Base-by-base conservation (phyloP, 371 early-diverging fungal species). In the Zancudomyces culisetae region DNA sequence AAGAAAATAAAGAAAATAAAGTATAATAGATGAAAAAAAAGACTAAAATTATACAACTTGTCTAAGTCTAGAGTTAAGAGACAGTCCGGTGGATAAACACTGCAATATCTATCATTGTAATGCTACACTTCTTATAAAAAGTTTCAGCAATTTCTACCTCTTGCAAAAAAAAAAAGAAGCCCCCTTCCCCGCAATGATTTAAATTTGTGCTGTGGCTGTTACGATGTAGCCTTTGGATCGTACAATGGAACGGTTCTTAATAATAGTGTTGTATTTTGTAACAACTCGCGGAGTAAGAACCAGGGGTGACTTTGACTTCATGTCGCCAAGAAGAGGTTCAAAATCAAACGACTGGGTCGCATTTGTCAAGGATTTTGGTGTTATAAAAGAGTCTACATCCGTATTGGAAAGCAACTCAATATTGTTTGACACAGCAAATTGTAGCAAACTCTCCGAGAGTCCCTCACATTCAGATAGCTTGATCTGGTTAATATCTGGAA, bases 401-500 rank as follows among this genome's bases (percentile, higher is more conserved):
- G 18, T 47, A n/a, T 47, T n/a, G 21, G 48, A 47, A 47, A 24
- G 27, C 21, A 47, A n/a, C 24, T 24, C 26, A 12, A 47, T 24
- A n/a, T 47, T 27, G 48, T 47, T 13, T 2, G n/a, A 3, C 8
- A 8, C 24, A 6, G 48, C 2, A n/a, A 47, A 47, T 3, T 21
- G 4, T 27, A 47, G 27, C 28, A 47, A 27, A 2, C n/a, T n/a
- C 18, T 47, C 48, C 12, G 27, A 27, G 18, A 20, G 6, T 3
- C 3, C 6, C 2, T n/a, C 8, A n/a, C 24, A 20, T 3, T 13
- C 13, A 22, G 48, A 28, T 3, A 27, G 18, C 13, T 27, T 47
- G 24, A 47, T 47, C 48, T 47, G 48, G 27, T 47, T 47, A 8
- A 47, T 47, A n/a, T 21, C 24, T 20, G 48, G 48, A 4, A 47